Base-by-base conservation (phyloP, 164 flowering plant species). In the Liquidambar formosana region DNA sequence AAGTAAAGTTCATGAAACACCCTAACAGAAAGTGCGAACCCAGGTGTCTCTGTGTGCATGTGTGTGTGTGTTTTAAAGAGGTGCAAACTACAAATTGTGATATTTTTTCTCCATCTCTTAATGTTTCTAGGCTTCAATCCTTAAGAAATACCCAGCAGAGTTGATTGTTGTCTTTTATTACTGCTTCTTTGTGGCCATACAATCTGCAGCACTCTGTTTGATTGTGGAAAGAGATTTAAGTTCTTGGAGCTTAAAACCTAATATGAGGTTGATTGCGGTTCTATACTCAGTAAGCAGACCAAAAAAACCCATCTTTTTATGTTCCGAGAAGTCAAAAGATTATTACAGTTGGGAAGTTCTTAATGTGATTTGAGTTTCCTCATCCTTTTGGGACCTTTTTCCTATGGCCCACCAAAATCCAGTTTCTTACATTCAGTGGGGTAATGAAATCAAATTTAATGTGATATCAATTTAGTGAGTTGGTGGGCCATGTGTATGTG, bases 81-180 rank as follows among this genome's bases (percentile, higher is more conserved):
- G 41, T 33, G 41, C 41, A 33, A 33, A 38, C 45, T 23, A 19
- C 46, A 1, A n/a, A n/a, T 57, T 60, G 33, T 60, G 22, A 27
- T 38, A 22, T 8, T 57, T 60, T 33, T 10, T 28, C 10, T 38
- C 45, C 57, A 10, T n/a, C n/a, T n/a, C n/a, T n/a, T n/a, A n/a
- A n/a, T 45, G 10, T n/a, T 72, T 68, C 47, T 77, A 86, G 91
- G 86, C 89, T 18, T 57, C 59, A 45, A 72, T 88, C 64, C 81
- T 88, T 0, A 79, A 74, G 83, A 79, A 75, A 57, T 86, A 80
- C 56, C 84, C 88, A 19, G 83, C 83, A 44, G 86, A 79, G 79
- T 69, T 88, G 52, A 79, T 79, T 51, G 57, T 86, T 4, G 82
- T 81, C 25, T 82, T 81, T 58, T 81, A 67, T 60, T 86, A 85